Base-by-base conservation (phyloP, 1,284 basidiomycete genomes). In the Leccinum pachyderme region DNA sequence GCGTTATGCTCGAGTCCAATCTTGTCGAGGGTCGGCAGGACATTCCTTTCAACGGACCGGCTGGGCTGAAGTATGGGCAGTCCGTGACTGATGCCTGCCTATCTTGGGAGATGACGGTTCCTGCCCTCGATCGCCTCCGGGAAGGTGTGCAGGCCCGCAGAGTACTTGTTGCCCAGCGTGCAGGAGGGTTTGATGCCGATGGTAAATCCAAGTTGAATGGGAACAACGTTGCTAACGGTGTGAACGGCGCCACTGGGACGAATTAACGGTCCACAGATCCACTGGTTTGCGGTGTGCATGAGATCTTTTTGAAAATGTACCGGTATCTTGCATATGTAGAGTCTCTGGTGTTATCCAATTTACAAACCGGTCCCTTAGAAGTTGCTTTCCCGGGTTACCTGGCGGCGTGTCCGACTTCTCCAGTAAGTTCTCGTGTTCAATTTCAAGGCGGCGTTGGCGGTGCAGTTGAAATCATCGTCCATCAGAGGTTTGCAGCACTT, bases 1-100 rank as follows among this genome's bases (percentile, higher is more conserved):
- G 96, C 56, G 94, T 97, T 58, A 99, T 99, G 97, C 82, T 98
- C 59, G 97, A 99, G 74, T 93, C 89, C 48, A 96, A 99, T 73
- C 80, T 98, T 55, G 82, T 91, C 47, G 95, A 94, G 68, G 90
- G 91, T 28, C 84, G 91, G 39, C 95, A 98, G 73, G 86, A 92
- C 63, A 90, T 97, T 56, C 89, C 93, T 7, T 67, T 83, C 2
- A 81, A 83, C 39, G 94, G 94, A 2, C 87, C 88, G 2, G 75
- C 81, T 5, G 90, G 83, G 4, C 76, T 97, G 57, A 89, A 84
- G 67, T 95, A 95, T 72, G 95, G 95, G 47, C 89, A 93, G 67
- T 91, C 88, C 7, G 89, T 95, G 13, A 95, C 93, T 22, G 91
- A 92, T 69, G 93, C 93, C 2, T 98, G 95, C 72, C 81, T 98